These are phyloP conservation scores for Pseudogymnoascus sp. DNA, from an alignment of 2,329 filamentous ascomycete genomes.

Conservation along the genomic window DNA sequence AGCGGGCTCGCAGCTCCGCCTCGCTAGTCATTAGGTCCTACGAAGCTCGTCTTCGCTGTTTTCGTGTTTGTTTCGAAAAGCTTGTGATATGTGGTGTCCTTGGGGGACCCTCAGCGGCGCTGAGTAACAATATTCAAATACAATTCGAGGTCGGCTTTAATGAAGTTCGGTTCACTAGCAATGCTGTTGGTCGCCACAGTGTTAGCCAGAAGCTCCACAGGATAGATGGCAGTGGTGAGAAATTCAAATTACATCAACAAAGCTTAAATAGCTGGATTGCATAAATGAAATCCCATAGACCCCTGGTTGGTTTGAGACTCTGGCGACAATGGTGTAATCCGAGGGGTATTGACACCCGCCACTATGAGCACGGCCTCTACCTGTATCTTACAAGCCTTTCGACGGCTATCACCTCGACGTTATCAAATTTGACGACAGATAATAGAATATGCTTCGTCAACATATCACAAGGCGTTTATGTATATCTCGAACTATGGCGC, in stretches of 20 bases:
- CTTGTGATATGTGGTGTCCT: neutral
- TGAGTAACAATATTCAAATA: neutral
- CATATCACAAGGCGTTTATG: neutral
- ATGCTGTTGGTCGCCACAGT: neutral
- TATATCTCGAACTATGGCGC: neutral
- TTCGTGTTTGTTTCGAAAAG: neutral
- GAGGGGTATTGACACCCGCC: neutral
- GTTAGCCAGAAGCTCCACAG: neutral
- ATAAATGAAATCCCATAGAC: neutral
- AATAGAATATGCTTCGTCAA: neutral
- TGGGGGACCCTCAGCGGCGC: neutral
- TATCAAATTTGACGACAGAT: neutral
- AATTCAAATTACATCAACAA: neutral
- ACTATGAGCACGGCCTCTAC: neutral
- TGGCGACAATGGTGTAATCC: neutral
- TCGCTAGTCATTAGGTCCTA: neutral
- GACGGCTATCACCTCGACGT: neutral
- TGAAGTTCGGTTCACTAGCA: neutral
- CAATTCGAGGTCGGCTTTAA: neutral
- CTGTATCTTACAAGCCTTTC: neutral
- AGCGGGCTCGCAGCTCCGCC: constrained; percentile 7
- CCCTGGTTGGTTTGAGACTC: neutral
- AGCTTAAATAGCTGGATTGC: neutral
- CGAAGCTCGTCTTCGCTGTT: neutral
- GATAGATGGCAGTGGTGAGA: neutral